Evolutionary conservation across 371 early-diverging fungal species (phyloP), one percentile per base, ranked within the genome.

Genomic region (Dinochytrium kinnereticum): DNA sequence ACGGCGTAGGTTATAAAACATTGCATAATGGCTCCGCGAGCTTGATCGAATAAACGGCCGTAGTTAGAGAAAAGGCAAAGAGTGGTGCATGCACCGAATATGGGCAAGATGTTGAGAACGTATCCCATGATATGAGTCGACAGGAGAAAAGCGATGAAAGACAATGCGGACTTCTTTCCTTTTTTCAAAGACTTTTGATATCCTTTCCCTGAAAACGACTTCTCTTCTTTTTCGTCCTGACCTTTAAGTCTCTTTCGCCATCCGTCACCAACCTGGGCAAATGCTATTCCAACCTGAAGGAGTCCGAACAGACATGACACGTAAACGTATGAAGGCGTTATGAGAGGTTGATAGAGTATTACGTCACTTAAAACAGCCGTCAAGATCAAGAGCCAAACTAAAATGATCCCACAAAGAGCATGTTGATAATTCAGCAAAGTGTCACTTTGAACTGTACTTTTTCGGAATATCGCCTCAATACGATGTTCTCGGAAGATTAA

Each of bases 11-110:
- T 44, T 3, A 61, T 7, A 26, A 61, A 61, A 34, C 36, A 34
- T 26, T 61, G 61, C 3, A 28, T 40, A 24, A 66, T 66, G 36
- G 66, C 38, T 19, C 66, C 66, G 7, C 44, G 13, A 26, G 66
- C 38, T 30, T 66, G 66, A 19, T 37, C 30, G 15, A 40, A 38
- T 21, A n/a, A 15, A 17, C 44, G 5, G 34, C 61, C 61, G 66
- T 66, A 66, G 7, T 5, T 10, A 5, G 66, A 66, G 28, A 40
- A 66, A 28, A 66, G 49, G 44, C 44, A 66, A 5, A 66, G 21
- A 2, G 49, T 38, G 66, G n/a, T 26, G 66, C 38, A 38, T 5
- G 28, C 2, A 39, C 44, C 66, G 30, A 66, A 66, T 7, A 40
- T 15, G n/a, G 66, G 66, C 66, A 40, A 2, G n/a, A 66, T 15